phyloP scores from a whole-genome alignment of 2,329 filamentous ascomycete genomes.

The Colletotrichum nymphaeae region DNA sequence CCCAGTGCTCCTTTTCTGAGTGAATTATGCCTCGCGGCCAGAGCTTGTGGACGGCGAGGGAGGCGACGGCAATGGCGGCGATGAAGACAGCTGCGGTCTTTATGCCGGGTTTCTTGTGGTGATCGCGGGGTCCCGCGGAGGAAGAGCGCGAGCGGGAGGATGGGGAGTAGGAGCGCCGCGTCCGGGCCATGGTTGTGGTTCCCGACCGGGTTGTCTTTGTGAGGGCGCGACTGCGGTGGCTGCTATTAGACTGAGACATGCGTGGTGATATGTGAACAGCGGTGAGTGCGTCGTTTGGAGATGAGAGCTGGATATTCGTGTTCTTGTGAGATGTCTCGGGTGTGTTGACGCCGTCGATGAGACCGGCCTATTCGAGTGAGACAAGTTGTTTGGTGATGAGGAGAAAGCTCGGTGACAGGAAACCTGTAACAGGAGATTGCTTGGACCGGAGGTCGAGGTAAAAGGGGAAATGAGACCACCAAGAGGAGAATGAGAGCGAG shows the following conservation, averaged over 20 bases:
- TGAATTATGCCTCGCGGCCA: conserved; percentile 47
- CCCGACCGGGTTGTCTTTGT: background rate
- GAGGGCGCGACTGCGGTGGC: background rate
- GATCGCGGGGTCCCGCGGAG: background rate
- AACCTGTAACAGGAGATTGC: too few species aligned
- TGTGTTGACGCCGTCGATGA: background rate
- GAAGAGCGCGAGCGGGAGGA: conserved; percentile 23
- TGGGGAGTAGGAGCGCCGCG: conserved; percentile 3
- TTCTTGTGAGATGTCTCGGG: background rate
- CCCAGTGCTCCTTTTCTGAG: conserved; percentile 46
- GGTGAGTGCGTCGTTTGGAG: background rate
- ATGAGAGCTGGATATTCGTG: background rate
- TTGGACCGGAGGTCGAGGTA: background rate
- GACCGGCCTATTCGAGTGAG: background rate
- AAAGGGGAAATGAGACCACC: background rate
- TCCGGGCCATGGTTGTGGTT: conserved; percentile 8
- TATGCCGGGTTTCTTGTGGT: conserved; percentile 38
- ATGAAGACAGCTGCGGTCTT: conserved; percentile 47
- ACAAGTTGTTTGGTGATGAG: background rate
- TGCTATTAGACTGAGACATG: background rate
- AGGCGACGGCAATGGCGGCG: conserved; percentile 48
- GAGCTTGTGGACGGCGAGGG: conserved; percentile 48
- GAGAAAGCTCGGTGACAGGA: background rate
- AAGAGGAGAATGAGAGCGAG: background rate
- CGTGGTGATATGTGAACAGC: background rate